Percentiles rank a stretch among this genome's conserved stretches.
These are phyloP conservation scores for Colletotrichum phormii DNA, from an alignment of 2,329 filamentous ascomycete genomes.

Conservation along the genomic window DNA sequence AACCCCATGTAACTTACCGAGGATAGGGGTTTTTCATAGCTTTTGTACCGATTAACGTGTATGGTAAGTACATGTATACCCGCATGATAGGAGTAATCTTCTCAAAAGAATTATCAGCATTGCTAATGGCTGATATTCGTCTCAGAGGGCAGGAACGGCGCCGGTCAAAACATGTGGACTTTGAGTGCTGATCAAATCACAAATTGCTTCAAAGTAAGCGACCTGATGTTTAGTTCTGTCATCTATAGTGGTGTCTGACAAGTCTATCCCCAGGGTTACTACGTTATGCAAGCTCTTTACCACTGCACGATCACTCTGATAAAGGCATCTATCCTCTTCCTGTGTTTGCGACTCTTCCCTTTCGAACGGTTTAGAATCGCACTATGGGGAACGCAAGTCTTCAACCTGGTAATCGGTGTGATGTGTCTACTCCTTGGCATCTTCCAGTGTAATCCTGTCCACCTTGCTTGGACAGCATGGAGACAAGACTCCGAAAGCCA, in stretches of 20 bases:
- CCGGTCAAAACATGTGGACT: not conserved
- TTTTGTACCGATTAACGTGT: not conserved
- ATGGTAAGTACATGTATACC: not conserved
- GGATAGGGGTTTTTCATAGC: not conserved
- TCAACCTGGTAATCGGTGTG: conserved; percentile 11
- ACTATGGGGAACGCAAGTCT: conserved; percentile 37
- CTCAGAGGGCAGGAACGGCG: not conserved
- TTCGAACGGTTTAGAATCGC: conserved; percentile 40
- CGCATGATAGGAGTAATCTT: too few species aligned
- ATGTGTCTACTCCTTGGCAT: conserved; percentile 48
- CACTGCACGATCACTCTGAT: conserved; percentile 49
- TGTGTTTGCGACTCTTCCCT: conserved; percentile 52
- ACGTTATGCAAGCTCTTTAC: not conserved
- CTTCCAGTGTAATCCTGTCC: conserved; percentile 37
- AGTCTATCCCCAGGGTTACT: not conserved
- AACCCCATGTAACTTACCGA: not conserved
- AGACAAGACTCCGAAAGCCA: not conserved
- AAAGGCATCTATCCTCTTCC: conserved; percentile 50
- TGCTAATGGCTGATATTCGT: not conserved
- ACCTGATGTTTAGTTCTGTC: not conserved
- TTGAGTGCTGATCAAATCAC: not conserved
- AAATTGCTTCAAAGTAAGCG: not conserved
- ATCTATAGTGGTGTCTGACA: not conserved
- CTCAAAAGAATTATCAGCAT: too few species aligned
- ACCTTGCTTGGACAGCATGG: not conserved